These are phyloP conservation scores for Hanseniaspora hatyaiensis DNA, from an alignment of 805 yeast genomes.

Conservation along the genomic window DNA sequence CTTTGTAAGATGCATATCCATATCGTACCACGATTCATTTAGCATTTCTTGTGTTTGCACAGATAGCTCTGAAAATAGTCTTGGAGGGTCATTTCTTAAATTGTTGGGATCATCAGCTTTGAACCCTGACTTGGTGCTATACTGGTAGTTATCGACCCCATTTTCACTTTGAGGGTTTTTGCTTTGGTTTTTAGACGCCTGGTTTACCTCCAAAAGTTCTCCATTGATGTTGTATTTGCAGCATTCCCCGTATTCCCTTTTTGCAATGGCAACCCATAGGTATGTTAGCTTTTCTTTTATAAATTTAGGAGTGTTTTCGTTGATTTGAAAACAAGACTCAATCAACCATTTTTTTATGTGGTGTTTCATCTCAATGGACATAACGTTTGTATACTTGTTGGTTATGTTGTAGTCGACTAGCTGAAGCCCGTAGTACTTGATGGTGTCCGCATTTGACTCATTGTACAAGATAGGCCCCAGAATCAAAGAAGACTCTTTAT, in stretches of 20 bases:
- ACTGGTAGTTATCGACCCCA: slow-evolving; percentile 11
- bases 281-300: slow-evolving; percentile 80
- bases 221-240: slow-evolving; percentile 28
- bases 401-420: slow-evolving; percentile 63
- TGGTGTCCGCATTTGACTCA: slow-evolving; percentile 51
- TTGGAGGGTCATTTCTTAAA: slow-evolving; percentile 13
- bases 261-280: slow-evolving; percentile 84
- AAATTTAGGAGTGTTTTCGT: slow-evolving; percentile 70
- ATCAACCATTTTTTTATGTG: slow-evolving; percentile 77
- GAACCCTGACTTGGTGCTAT: slow-evolving; percentile 16
- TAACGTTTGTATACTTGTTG: slow-evolving; percentile 18
- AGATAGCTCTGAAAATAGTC: slow-evolving; percentile 8
- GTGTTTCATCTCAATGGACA: slow-evolving; percentile 30
- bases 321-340: slow-evolving; percentile 54
- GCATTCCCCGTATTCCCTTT: slow-evolving; percentile 78
- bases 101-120: slow-evolving; percentile 20
- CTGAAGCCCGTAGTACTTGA: slow-evolving; percentile 83
- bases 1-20: slow-evolving; percentile 67
- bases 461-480: slow-evolving; percentile 67
- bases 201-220: slow-evolving; percentile 10
- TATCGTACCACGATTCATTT: slow-evolving; percentile 65
- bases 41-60: slow-evolving; percentile 31
- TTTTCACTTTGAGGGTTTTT: not conserved
- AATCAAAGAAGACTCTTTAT: slow-evolving; percentile 63
- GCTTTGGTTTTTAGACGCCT: slow-evolving; percentile 11